These are phyloP conservation scores for Botrytis tulipae DNA, from an alignment of 2,329 filamentous ascomycete species.

Conservation along the genomic window DNA sequence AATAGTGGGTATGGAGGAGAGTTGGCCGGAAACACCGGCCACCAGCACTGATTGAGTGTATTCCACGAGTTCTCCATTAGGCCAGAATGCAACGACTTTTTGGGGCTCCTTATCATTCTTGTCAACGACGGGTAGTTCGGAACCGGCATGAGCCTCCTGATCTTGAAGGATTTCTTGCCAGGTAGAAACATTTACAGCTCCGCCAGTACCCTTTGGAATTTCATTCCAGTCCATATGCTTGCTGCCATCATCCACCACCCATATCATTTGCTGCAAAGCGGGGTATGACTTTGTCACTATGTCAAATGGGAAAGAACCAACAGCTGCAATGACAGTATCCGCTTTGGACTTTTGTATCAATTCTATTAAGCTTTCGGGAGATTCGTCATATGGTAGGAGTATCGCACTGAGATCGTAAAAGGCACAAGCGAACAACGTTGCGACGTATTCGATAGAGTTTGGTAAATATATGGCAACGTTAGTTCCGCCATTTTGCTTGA, in stretches of 20 bases:
- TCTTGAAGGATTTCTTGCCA: conserved; percentile 90
- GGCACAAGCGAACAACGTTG: conserved; percentile 79
- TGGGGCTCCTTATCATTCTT: conserved; percentile 49
- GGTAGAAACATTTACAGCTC: conserved; percentile 76
- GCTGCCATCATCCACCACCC: conserved; percentile 89
- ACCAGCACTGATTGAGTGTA: conserved; percentile 84
- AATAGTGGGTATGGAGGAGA: conserved; percentile 69
- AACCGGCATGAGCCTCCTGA: conserved; percentile 54
- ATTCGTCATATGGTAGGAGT: conserved; percentile 78
- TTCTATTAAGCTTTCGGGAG: conserved; percentile 64
- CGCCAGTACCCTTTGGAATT: conserved; percentile 72
- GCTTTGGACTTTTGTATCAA: conserved; percentile 72
- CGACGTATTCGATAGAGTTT: conserved; percentile 87
- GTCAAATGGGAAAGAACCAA: conserved; percentile 82
- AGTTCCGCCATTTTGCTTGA: conserved; percentile 68
- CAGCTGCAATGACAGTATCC: conserved; percentile 79
- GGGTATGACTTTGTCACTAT: conserved; percentile 66
- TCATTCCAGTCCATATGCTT: conserved; percentile 95
- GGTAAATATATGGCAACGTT: conserved; percentile 87
- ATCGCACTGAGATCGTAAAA: conserved; percentile 82
- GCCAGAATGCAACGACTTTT: conserved; percentile 68
- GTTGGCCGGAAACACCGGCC: conserved; percentile 77
- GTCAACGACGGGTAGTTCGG: conserved; percentile 63
- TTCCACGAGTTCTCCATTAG: conserved; percentile 67
- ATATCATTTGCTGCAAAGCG: conserved; percentile 74